phyloP scores from a whole-genome alignment of 305 asterid genomes.

The Fraxinus velutina region DNA sequence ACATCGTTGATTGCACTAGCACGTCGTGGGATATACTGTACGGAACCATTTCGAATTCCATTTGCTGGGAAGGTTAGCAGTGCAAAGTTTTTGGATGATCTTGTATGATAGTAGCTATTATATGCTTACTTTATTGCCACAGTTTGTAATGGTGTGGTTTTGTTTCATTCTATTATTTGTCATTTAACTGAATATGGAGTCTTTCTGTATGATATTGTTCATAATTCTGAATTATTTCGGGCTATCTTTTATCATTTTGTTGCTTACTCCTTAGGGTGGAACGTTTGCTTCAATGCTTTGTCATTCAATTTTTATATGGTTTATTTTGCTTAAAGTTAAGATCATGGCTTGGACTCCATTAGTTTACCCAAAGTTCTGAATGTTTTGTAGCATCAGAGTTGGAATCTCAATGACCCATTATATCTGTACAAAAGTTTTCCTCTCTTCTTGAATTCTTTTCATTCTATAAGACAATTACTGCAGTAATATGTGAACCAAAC shows the following conservation, averaged over 20 bases:
- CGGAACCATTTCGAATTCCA: constrained; percentile 96
- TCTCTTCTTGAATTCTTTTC: neutral
- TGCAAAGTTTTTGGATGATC: constrained; percentile 13
- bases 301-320: neutral
- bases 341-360: neutral
- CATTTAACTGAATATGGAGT: neutral
- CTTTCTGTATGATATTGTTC: constrained; percentile 3
- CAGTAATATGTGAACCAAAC: neutral
- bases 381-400: neutral
- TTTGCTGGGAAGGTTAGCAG: constrained; percentile 89
- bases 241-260: neutral
- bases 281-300: neutral
- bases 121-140: neutral
- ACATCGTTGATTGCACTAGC: constrained; percentile 95
- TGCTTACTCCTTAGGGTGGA: constrained; percentile 4
- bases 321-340: neutral
- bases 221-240: constrained; percentile 4
- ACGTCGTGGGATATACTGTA: constrained; percentile 86
- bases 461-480: neutral
- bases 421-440: neutral
- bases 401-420: neutral
- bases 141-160: neutral
- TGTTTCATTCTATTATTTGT: neutral
- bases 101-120: constrained; percentile 11
- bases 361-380: neutral